These are phyloP conservation scores for Cairneyella variabilis DNA, from an alignment of 495 filamentous ascomycete genomes.

Conservation along the genomic window DNA sequence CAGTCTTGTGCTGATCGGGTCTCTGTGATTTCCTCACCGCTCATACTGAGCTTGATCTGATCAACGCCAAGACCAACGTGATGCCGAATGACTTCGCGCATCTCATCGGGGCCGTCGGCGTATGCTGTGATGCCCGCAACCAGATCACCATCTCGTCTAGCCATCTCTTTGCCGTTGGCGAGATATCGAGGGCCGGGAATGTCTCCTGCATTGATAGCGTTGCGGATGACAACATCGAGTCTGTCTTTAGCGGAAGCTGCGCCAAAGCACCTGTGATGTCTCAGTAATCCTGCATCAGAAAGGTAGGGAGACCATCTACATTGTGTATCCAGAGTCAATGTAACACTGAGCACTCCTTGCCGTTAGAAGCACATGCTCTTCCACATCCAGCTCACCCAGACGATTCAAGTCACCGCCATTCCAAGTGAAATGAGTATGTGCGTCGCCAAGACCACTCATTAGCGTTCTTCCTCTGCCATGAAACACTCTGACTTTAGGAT, in stretches of 20 bases:
- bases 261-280: conserved; percentile 35
- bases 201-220: conserved; percentile 51
- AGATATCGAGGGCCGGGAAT: conserved; percentile 49
- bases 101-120: conserved; percentile 42
- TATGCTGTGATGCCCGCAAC: conserved; percentile 44
- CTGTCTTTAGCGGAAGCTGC: conserved; percentile 47
- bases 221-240: conserved; percentile 46
- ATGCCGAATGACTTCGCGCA: conserved; percentile 41
- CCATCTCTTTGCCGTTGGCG: conserved; percentile 48
- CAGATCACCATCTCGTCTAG: conserved; percentile 39
- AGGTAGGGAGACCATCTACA: too few relatives aligned
- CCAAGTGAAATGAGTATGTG: conserved; percentile 50
- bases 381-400: conserved; percentile 37
- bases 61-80: conserved; percentile 44
- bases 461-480: conserved; percentile 40
- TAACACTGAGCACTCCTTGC: conserved; percentile 39
- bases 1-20: conserved; percentile 42
- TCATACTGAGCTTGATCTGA: conserved; percentile 51
- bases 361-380: conserved; percentile 46
- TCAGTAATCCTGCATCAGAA: too few relatives aligned
- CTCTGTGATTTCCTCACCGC: conserved; percentile 42
- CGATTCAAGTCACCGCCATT: conserved; percentile 38
- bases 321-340: conserved; percentile 43
- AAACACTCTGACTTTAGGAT: conserved; percentile 35
- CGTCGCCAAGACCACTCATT: conserved; percentile 46